phyloP scores from a whole-genome alignment of 129 eudicot species.

The Flaveria robusta region DNA sequence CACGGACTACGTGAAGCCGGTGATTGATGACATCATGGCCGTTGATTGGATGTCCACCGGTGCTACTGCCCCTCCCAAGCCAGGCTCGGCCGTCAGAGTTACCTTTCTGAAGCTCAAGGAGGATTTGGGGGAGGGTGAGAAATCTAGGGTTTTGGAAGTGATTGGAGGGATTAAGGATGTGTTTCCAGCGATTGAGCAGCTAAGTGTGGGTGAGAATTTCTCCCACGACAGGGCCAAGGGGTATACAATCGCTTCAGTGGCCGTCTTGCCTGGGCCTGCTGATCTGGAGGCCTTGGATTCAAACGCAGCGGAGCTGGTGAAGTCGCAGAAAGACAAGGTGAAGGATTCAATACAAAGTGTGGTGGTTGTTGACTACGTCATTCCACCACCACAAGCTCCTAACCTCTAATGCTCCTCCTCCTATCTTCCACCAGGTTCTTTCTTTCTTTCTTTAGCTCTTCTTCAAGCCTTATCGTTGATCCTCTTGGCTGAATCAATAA shows the following conservation, averaged over 20 bases:
- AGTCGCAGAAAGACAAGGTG: slow-evolving; percentile 59
- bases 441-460: not conserved
- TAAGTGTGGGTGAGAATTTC: slow-evolving; percentile 68
- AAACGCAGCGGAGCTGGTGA: slow-evolving; percentile 39
- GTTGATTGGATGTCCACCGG: slow-evolving; percentile 66
- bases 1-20: slow-evolving; percentile 43
- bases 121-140: slow-evolving; percentile 45
- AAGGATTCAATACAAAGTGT: slow-evolving; percentile 54
- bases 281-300: slow-evolving; percentile 56
- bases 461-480: no score
- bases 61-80: slow-evolving; percentile 34
- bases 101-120: slow-evolving; percentile 63
- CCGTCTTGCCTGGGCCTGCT: slow-evolving; percentile 45
- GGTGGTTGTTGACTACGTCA: slow-evolving; percentile 57
- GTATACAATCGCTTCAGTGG: slow-evolving; percentile 59
- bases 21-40: slow-evolving; percentile 71
- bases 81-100: slow-evolving; percentile 68
- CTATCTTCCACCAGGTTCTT: no score
- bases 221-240: slow-evolving; percentile 86
- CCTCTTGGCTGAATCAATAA: slow-evolving; percentile 5
- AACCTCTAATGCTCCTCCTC: slow-evolving; percentile 45
- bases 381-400: slow-evolving; percentile 46
- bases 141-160: slow-evolving; percentile 45
- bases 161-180: slow-evolving; percentile 55
- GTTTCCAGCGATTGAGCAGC: slow-evolving; percentile 45